Evolutionary conservation across 495 filamentous ascomycete genomes (phyloP).

Genomic region (Hypoxylon fuscum): DNA sequence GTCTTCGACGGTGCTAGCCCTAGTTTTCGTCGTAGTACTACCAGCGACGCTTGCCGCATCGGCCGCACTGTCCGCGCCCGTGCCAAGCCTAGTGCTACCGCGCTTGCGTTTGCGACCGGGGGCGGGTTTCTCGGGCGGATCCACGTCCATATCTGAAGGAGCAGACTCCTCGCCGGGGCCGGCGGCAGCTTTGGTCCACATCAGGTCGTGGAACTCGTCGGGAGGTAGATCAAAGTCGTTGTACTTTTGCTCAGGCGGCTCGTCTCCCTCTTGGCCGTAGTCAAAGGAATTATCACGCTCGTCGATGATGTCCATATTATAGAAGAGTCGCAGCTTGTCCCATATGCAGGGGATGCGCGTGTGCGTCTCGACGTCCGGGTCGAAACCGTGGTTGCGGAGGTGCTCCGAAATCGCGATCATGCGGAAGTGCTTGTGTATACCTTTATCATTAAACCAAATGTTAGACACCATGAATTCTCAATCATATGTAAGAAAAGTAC

Average conservation of each 20-base stretch:
- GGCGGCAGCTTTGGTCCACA: conserved; percentile 72
- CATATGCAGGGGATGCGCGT: conserved; percentile 91
- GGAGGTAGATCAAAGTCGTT: conserved; percentile 79
- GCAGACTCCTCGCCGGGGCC: conserved; percentile 63
- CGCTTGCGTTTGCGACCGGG: conserved; percentile 61
- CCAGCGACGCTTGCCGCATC: conserved; percentile 39
- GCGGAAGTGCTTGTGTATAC: conserved; percentile 97
- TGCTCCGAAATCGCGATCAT: conserved; percentile 89
- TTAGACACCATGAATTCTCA: background rate
- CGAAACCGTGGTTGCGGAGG: conserved; percentile 86
- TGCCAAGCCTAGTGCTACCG: conserved; percentile 52
- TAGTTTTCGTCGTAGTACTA: conserved; percentile 47
- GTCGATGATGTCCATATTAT: conserved; percentile 88
- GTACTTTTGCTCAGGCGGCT: conserved; percentile 61
- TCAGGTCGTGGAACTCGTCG: conserved; percentile 78
- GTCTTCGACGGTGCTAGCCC: conserved; percentile 64
- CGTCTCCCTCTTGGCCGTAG: conserved; percentile 62
- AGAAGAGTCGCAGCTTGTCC: conserved; percentile 83
- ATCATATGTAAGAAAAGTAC: conserved; percentile 56
- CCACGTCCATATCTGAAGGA: conserved; percentile 61
- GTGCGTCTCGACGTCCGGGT: conserved; percentile 72
- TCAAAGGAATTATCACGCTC: conserved; percentile 78
- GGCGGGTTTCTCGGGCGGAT: conserved; percentile 41
- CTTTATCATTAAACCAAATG: conserved; percentile 51
- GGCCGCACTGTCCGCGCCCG: conserved; percentile 9